A percentile compares a stretch with the other conserved stretches of the same genome.
phyloP scores from a whole-genome alignment of 2,329 filamentous ascomycete genomes.

The Penicillium sp. region DNA sequence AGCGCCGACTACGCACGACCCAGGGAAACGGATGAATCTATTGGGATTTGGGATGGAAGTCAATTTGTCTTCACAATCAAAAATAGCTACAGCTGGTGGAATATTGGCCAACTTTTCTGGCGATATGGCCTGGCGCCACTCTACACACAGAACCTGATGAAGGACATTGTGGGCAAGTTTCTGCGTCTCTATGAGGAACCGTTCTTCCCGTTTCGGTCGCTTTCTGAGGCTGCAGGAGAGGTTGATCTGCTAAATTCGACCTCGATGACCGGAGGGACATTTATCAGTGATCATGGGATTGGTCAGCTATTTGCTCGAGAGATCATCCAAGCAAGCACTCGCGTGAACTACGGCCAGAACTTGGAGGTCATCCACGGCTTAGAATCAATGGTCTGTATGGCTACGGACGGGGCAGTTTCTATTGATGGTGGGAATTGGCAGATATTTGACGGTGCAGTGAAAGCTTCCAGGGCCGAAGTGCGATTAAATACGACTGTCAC shows the following conservation, averaged over 20 bases:
- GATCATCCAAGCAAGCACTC: slow-evolving; percentile 85
- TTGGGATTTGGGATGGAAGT: slow-evolving; percentile 85
- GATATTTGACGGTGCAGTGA: slow-evolving; percentile 85
- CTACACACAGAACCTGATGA: slow-evolving; percentile 72
- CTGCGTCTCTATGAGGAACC: slow-evolving; percentile 79
- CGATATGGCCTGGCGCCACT: slow-evolving; percentile 82
- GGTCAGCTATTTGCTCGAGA: slow-evolving; percentile 71
- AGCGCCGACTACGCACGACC: slow-evolving; percentile 54
- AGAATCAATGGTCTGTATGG: slow-evolving; percentile 90
- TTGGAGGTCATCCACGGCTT: slow-evolving; percentile 83
- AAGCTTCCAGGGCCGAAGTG: slow-evolving; percentile 64
- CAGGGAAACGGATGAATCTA: slow-evolving; percentile 51
- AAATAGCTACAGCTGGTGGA: slow-evolving; percentile 74
- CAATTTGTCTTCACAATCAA: slow-evolving; percentile 71
- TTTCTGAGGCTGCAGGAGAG: slow-evolving; percentile 70
- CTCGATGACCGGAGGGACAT: slow-evolving; percentile 72
- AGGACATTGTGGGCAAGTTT: slow-evolving; percentile 72
- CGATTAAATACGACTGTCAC: slow-evolving; percentile 70
- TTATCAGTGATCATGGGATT: slow-evolving; percentile 70
- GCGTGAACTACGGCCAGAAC: slow-evolving; percentile 95
- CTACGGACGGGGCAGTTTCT: slow-evolving; percentile 79
- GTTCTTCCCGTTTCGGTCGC: slow-evolving; percentile 79
- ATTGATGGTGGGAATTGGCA: slow-evolving; percentile 89
- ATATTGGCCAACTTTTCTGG: slow-evolving; percentile 78
- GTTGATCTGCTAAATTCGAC: slow-evolving; percentile 70